Evolutionary conservation across 352 stramenopile species (phyloP).

Genomic region (Phytophthora fragariae): DNA sequence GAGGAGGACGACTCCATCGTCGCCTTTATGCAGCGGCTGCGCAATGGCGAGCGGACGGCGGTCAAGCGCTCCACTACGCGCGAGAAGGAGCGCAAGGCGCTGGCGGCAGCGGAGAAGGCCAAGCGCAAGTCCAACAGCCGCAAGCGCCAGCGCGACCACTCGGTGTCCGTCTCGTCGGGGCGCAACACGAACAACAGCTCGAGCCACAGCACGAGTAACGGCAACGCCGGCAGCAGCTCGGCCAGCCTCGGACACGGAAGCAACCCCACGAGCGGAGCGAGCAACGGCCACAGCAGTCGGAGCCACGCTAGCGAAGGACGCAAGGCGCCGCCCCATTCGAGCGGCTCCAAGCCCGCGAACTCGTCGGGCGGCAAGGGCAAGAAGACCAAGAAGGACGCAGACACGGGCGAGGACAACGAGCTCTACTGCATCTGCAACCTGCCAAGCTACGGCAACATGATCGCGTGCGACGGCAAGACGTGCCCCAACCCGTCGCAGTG

Average conservation of each 20-base stretch:
- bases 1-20: constrained; percentile 90
- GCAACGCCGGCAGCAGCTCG: constrained; percentile 21
- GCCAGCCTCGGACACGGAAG: constrained; percentile 25
- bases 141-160: constrained; percentile 76
- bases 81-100: constrained; percentile 71
- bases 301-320: constrained; percentile 33
- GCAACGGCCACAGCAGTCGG: constrained; percentile 30
- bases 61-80: constrained; percentile 52
- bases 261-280: constrained; percentile 23
- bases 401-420: constrained; percentile 84
- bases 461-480: constrained; percentile 89
- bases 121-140: constrained; percentile 78
- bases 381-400: constrained; percentile 75
- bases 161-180: constrained; percentile 33
- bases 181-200: constrained; percentile 36
- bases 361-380: constrained; percentile 43
- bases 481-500: constrained; percentile 89
- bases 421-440: constrained; percentile 91
- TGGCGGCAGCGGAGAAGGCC: constrained; percentile 56
- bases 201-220: constrained; percentile 33
- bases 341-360: constrained; percentile 34
- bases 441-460: constrained; percentile 91
- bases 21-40: constrained; percentile 84
- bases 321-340: constrained; percentile 33
- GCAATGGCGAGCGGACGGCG: constrained; percentile 78